Evolutionary conservation across 2,329 filamentous ascomycete genomes (phyloP), one percentile per base, ranked within the genome.

Genomic region (Teratosphaeria gauchensis): DNA sequence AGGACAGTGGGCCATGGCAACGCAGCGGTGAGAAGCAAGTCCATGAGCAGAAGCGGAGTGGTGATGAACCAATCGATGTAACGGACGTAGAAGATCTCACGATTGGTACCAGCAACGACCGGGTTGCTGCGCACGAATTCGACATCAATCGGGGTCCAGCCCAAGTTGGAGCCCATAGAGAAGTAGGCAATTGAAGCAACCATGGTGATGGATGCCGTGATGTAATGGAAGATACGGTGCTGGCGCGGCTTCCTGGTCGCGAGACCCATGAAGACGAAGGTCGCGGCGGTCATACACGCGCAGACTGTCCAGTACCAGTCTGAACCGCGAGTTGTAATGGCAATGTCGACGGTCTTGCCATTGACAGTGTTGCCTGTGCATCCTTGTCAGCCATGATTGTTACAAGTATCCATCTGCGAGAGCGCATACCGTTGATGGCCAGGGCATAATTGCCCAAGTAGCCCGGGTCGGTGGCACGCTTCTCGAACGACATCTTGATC

Each of bases 61-160:
- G 84, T 87, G 62, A 86, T 77, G 70, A 79, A 73, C 33, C 60
- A 61, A 42, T 61, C 60, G 61, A 87, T 82, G 71, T 86, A 87
- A 51, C 84, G 77, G 46, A 84, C 83, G 63, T 85, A 87, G 72
- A 85, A 87, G 67, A 88, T 82, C 68, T 86, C 80, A 51, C 86
- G 80, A 54, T 80, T 82, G 1, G 72, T 69, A 5, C 82, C 82
- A 2, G 71, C 61, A 2, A 82, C 77, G 4, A 77, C 74, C 14
- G 74, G 71, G 56, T 75, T 69, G 59, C 60, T 72, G 56, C 77
- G 75, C 1, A 71, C 72, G 63, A 81, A 88, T 66, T 89, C 81
- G 46, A 84, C 84, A n/a, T 75, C 67, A 64, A 87, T 84, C 0
- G 83, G 81, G 1, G 81, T 80, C 71, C 82, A 85, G 35, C 85